phyloP scores from a whole-genome alignment of 495 filamentous ascomycete genomes.

The Podospora bellae-mahoneyi region DNA sequence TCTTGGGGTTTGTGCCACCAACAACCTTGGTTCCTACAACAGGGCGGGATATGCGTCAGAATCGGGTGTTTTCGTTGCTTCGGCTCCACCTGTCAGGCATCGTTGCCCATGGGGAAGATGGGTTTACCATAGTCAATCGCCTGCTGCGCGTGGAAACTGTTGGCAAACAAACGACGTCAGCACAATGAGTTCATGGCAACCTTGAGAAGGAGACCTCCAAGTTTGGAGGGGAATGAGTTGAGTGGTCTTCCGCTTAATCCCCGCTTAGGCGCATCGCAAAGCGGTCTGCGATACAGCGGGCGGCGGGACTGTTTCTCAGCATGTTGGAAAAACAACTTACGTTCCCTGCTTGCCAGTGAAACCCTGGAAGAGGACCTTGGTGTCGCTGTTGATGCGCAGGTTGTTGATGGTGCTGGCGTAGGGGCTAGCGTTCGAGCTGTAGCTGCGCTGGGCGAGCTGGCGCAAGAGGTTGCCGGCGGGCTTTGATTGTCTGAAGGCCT shows the following conservation, averaged over 20 bases:
- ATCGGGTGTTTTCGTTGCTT: conserved; percentile 3
- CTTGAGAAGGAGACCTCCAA: neutral
- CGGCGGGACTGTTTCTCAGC: neutral
- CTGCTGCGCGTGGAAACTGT: conserved; percentile 93
- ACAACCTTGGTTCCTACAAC: conserved; percentile 86
- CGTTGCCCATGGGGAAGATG: neutral
- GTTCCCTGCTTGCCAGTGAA: conserved; percentile 99
- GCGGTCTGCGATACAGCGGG: neutral
- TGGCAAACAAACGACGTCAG: conserved; percentile 39
- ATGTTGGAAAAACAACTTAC: conserved; percentile 55
- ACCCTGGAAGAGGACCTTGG: conserved; percentile 93
- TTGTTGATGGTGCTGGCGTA: conserved; percentile 86
- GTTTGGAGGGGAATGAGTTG: neutral
- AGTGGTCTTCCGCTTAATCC: neutral
- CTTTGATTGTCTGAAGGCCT: conserved; percentile 48
- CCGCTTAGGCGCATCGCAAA: neutral
- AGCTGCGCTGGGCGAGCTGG: conserved; percentile 56
- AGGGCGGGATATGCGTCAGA: conserved; percentile 19
- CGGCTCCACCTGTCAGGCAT: neutral
- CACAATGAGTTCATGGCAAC: neutral
- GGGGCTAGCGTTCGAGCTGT: conserved; percentile 62
- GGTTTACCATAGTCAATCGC: conserved; percentile 91
- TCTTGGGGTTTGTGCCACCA: conserved; percentile 98
- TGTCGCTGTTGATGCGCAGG: conserved; percentile 86
- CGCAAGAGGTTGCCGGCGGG: conserved; percentile 44